Percentiles rank a stretch among this genome's conserved stretches.
Evolutionary conservation across 2,329 filamentous ascomycete species (phyloP).

Genomic region (Esteya vermicola): DNA sequence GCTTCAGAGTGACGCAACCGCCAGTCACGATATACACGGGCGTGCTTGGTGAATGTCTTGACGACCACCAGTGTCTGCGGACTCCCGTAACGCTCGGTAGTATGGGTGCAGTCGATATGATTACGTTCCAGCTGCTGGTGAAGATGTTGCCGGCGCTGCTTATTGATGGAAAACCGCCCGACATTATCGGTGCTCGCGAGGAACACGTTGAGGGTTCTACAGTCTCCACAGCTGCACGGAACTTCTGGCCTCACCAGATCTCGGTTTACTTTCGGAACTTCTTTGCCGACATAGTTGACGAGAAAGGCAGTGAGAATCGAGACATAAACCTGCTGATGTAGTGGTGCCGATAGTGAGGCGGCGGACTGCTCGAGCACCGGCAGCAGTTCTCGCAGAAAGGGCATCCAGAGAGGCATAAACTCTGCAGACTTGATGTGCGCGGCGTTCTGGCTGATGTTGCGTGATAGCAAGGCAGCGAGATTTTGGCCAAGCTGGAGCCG

Average conservation of each 20-base stretch:
- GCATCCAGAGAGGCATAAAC: background rate
- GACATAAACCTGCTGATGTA: background rate
- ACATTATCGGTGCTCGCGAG: background rate
- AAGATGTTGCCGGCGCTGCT: background rate
- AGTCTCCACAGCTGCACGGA: background rate
- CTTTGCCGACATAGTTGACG: background rate
- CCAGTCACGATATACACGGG: background rate
- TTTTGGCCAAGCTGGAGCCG: background rate
- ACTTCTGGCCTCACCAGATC: background rate
- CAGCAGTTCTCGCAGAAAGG: background rate
- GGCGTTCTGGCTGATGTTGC: background rate
- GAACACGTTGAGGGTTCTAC: background rate
- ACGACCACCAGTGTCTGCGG: constrained; percentile 1
- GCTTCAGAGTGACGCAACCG: background rate
- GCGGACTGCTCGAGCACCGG: background rate
- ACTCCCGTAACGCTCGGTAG: background rate
- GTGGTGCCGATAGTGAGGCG: background rate
- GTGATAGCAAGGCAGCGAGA: too few species aligned
- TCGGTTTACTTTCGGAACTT: background rate
- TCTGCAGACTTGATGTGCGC: background rate
- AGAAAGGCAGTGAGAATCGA: background rate
- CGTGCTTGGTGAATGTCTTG: background rate
- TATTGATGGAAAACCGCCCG: background rate
- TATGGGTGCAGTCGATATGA: background rate
- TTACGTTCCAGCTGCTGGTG: background rate